These are phyloP conservation scores for Stemphylium beticola DNA, from an alignment of 2,329 filamentous ascomycete species.

Conservation along the genomic window DNA sequence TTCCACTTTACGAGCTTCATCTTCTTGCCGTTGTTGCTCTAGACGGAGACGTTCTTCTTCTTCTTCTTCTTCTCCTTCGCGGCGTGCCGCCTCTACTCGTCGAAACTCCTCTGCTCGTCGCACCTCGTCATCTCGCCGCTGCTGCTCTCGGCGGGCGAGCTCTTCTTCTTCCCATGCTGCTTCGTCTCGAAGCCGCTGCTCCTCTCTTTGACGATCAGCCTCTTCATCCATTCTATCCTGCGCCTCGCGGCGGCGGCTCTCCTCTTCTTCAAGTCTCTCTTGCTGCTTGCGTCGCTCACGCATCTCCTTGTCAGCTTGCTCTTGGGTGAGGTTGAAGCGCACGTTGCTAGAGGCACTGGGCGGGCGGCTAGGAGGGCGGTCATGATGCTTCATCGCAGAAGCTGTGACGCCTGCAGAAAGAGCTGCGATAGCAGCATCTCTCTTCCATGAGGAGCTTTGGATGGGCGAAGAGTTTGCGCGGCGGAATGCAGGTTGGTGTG, in stretches of 20 bases:
- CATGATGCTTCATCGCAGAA: conserved; percentile 32
- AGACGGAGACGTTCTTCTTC: conserved; percentile 24
- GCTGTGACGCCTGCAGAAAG: conserved; percentile 52
- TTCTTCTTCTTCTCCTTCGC: conserved; percentile 29
- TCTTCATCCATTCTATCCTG: conserved; percentile 34
- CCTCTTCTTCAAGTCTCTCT: conserved; percentile 35
- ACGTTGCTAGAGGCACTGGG: conserved; percentile 54
- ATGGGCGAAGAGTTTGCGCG: conserved; percentile 58
- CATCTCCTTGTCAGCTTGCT: conserved; percentile 59
- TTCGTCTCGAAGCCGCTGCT: conserved; percentile 27
- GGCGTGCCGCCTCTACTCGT: conserved; percentile 20
- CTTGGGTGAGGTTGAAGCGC: conserved; percentile 63
- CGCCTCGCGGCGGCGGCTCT: conserved; percentile 26
- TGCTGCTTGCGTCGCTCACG: conserved; percentile 46
- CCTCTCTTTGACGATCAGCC: conserved; percentile 34
- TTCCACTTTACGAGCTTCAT: not conserved
- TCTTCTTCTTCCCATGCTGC: conserved; percentile 24
- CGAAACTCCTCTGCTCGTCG: conserved; percentile 21
- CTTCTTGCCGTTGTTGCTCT: conserved; percentile 7
- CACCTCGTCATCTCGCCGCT: conserved; percentile 28
- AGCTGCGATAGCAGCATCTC: conserved; percentile 54
- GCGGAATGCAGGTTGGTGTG: conserved; percentile 37
- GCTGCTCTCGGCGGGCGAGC: conserved; percentile 25
- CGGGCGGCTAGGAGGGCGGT: conserved; percentile 24
- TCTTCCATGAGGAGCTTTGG: conserved; percentile 46